Base-by-base conservation (phyloP, 768 basidiomycete genomes). In the Rossbeevera mucosa region DNA sequence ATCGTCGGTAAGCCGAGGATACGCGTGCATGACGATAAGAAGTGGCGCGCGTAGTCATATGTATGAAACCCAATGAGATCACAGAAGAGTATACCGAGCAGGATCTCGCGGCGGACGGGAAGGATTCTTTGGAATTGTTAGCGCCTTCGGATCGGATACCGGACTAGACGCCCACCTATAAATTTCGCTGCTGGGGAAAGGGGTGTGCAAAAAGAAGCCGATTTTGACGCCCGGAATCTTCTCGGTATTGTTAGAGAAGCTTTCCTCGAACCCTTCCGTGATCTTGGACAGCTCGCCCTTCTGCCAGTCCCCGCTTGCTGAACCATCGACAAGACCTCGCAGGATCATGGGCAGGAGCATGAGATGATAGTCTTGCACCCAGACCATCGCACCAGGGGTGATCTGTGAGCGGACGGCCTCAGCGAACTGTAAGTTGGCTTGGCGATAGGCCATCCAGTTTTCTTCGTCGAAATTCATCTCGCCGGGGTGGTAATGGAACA, bases 391-490 rank as follows among this genome's bases (percentile, higher is more conserved):
- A 18, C 91, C 92, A 2, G 89, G 85, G 5, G 78, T 80, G 50
- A 93, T 75, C 67, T 93, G 88, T 43, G 78, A 75, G 55, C 82
- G 79, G 52, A 98, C 90, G 20, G 79, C 90, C 69, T 97, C 88
- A 0, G 96, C 95, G 64, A 99, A 99, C 59, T 83, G 79, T 74
- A 94, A 76, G 70, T 98, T 99, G 43, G 95, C 95, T 70, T 96
- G 93, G 31, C 96, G 85, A 71, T 98, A 99, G 13, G 93, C 96
- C 48, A 86, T 82, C 96, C 96, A 99, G 68, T 98, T 91, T 66
- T 91, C 91, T 74, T 96, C 93, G 71, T 97, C 95, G 65, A 99
- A 99, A 72, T 93, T 95, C 94, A 99, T 98, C 74, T 98, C 96
- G 58, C 95, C 95, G 7, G 96, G 96, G 70, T 98, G 95, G 72